Evolutionary conservation across 768 basidiomycete species (phyloP).

Genomic region (Amanita thiersii): DNA sequence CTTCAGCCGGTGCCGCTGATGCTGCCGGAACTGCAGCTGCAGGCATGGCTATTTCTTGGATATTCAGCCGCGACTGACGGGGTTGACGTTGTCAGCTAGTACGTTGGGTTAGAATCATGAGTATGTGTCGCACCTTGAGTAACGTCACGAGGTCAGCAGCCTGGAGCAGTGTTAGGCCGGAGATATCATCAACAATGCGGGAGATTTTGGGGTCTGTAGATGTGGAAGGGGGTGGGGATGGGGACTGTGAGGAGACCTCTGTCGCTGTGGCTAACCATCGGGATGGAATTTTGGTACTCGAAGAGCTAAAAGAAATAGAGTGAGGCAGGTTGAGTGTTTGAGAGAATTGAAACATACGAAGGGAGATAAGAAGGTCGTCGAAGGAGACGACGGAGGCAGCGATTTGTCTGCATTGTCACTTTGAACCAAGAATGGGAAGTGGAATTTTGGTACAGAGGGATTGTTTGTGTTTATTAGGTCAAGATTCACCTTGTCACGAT

Average conservation of each 20-base stretch:
- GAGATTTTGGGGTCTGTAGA: constrained; percentile 57
- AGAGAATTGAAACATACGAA: constrained; percentile 21
- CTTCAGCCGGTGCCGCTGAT: constrained; percentile 48
- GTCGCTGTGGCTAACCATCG: constrained; percentile 55
- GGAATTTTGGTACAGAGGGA: not conserved
- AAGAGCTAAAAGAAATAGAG: constrained; percentile 20
- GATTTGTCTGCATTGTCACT: constrained; percentile 7
- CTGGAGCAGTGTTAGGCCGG: constrained; percentile 80
- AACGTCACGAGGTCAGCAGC: constrained; percentile 90
- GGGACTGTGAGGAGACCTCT: constrained; percentile 29
- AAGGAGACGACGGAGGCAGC: constrained; percentile 28
- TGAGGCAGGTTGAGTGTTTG: constrained; percentile 3
- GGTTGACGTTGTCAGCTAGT: constrained; percentile 3
- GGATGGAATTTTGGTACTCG: constrained; percentile 28
- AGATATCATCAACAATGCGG: constrained; percentile 90
- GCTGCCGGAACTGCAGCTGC: constrained; percentile 57
- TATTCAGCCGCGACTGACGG: constrained; percentile 90
- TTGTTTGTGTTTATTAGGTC: not conserved
- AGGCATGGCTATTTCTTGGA: constrained; percentile 95
- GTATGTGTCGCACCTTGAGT: constrained; percentile 62
- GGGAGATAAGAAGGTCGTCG: constrained; percentile 29
- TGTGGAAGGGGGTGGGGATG: constrained; percentile 34
- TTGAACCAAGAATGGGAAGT: not conserved
- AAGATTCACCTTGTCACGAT: too few relatives aligned
- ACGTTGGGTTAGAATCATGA: not conserved